Conservation (phyloP, 768 basidiomycete genomes). For the Kwoniella shandongensis region DNA sequence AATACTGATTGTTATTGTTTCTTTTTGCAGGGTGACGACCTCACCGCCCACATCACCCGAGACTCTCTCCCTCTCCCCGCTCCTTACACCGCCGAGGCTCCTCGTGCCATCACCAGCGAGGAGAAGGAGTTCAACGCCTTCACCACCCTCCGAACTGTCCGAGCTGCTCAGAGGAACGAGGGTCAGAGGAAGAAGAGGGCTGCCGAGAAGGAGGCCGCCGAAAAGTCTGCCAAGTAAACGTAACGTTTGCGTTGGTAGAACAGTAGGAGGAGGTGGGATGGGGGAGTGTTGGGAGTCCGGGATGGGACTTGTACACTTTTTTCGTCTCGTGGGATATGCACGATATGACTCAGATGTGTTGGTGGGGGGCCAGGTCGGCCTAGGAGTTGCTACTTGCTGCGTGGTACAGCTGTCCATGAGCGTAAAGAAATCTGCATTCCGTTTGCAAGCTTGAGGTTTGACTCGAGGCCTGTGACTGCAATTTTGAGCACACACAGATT, state of each 20-base stretch:
- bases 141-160: slow-evolving; percentile 79
- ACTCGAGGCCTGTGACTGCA: no score
- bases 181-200: slow-evolving; percentile 73
- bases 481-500: no score
- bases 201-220: slow-evolving; percentile 51
- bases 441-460: no score
- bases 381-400: no score
- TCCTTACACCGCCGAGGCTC: slow-evolving; percentile 69
- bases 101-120: slow-evolving; percentile 87
- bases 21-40: slow-evolving; percentile 69
- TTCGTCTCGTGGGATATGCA: slow-evolving; percentile 4
- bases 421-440: no score
- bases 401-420: no score
- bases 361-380: no score
- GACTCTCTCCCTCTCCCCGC: slow-evolving; percentile 61
- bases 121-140: slow-evolving; percentile 88
- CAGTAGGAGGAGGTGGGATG: background rate
- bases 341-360: slow-evolving; percentile 3
- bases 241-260: background rate
- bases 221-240: slow-evolving; percentile 43
- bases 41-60: slow-evolving; percentile 74
- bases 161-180: slow-evolving; percentile 77
- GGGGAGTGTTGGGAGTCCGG: background rate
- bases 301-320: slow-evolving; percentile 7
- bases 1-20: background rate